Evolutionary conservation across 371 early-diverging fungal species (phyloP), one percentile per base, ranked within the genome.

Genomic region (Parasitella parasitica): DNA sequence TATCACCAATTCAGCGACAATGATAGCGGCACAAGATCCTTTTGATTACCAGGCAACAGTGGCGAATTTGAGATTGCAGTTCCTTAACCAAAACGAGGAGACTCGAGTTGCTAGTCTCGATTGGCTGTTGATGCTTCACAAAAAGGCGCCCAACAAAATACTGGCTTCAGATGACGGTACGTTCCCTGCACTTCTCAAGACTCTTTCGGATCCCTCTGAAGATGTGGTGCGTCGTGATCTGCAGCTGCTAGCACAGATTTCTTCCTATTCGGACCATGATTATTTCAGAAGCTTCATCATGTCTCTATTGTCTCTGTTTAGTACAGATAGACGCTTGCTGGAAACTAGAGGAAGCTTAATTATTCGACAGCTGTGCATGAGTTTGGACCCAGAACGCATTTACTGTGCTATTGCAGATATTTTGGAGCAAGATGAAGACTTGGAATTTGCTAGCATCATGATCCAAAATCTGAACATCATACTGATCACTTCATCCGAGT

Each of bases 381-480:
- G 89, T 53, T 71, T 96, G 43, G 83, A 93, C 61, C 87, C 96
- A 8, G 95, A 97, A 61, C 73, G 89, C 28, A 94, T 97, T 18
- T 97, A 91, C 64, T 75, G 90, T 16, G 80, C 88, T 2, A 84
- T 96, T 72, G 91, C 92, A 0, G 90, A 91, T 63, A 90, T 91
- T 39, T 59, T 95, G 51, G 95, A 93, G 63, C 77, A 81, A 46
- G 92, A 94, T 53, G 90, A 89, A 67, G 93, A 92, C 65, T 62
- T 93, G 20, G 96, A 94, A 46, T 95, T 95, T 81, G 91, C 92
- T 2, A 87, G 88, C 53, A 91, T 87, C 9, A 96, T 97, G 94
- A 92, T 97, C 3, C 95, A 94, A 72, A 93, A 94, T 48, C 74
- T 97, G 53, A 95, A 94, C 70, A 86, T 92, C 58, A 94, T 97